These are phyloP conservation scores for Dorcoceras hygrometricum DNA, from an alignment of 257 asterid genomes.

Conservation along the genomic window DNA sequence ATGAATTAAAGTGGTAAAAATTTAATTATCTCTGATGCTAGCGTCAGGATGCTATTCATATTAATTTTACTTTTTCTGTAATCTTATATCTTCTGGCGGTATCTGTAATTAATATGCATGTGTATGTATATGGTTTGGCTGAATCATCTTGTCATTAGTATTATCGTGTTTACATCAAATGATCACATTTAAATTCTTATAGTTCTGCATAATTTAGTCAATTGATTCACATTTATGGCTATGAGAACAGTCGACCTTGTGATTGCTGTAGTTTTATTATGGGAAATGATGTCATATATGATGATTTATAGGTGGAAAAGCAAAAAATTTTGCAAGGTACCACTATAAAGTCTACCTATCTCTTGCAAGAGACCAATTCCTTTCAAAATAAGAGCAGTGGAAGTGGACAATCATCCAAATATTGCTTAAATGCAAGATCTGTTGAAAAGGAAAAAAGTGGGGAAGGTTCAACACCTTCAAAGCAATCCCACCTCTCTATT, in stretches of 20 bases:
- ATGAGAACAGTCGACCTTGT: background rate
- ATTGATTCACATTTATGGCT: background rate
- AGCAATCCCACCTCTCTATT: slow-evolving; percentile 27
- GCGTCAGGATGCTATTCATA: background rate
- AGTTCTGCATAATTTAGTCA: background rate
- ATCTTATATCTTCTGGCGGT: background rate
- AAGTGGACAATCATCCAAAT: slow-evolving; percentile 36
- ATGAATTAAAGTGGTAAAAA: background rate
- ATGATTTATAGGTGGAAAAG: slow-evolving; percentile 66
- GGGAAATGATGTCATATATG: slow-evolving; percentile 3
- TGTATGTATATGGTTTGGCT: too few species aligned
- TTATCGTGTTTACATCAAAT: background rate
- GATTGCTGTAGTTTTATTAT: slow-evolving; percentile 8
- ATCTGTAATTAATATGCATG: background rate
- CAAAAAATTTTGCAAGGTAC: slow-evolving; percentile 74
- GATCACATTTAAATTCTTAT: background rate
- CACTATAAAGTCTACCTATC: slow-evolving; percentile 37
- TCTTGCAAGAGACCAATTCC: slow-evolving; percentile 36
- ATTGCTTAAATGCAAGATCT: slow-evolving; percentile 29
- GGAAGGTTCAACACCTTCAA: slow-evolving; percentile 30
- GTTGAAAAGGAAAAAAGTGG: slow-evolving; percentile 34
- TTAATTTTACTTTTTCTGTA: background rate
- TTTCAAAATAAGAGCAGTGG: slow-evolving; percentile 33
- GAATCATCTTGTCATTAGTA: background rate
- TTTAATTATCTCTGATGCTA: background rate